Evolutionary conservation across 768 basidiomycete species (phyloP), one percentile per base, ranked within the genome.

Genomic region (Sarcomyxa edulis): DNA sequence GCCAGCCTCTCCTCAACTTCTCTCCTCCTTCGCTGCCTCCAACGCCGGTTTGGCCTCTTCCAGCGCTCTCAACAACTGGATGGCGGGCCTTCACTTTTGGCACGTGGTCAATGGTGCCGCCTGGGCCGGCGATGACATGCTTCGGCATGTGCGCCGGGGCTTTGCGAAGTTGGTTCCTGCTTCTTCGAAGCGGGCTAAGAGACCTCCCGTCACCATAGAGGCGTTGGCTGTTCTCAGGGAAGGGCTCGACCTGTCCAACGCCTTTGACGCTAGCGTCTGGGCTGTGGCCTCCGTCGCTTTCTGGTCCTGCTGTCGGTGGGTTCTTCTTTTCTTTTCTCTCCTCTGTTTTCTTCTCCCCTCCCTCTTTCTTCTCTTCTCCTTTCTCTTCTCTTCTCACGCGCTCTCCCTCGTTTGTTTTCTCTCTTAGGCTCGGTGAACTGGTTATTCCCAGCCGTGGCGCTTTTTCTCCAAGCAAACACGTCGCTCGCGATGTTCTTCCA

Each of bases 251-350:
- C 43, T 54, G 2, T 7, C 35, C 2, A 22, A 53, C 32, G 26
- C 56, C 14, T 48, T 54, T 8, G 55, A 66, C 29, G 47, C 54
- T 2, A 56, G 62, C 1, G 51, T 65, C 2, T 62, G 48, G 45
- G 61, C 62, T 0, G 36, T 53, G 1, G 65, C 65, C 0, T 40
- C 42, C 3, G 37, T 48, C 1, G 55, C 64, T 4, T 71, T 69
- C 38, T 68, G 58, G 56, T 45, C 49, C 3, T 61, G 59, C 32
- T 52, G 59, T 12, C 39, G 51, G 1, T n/a, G n/a, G n/a, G n/a
- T n/a, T n/a, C n/a, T n/a, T n/a, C n/a, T n/a, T n/a, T n/a, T n/a
- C n/a, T n/a, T n/a, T n/a, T n/a, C n/a, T n/a, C n/a, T n/a, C n/a
- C n/a, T n/a, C n/a, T n/a, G n/a, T n/a, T n/a, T n/a, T n/a, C n/a